Conservation (phyloP, 176 grass and related monocot species). For the Echinochloa phyllopogon region DNA sequence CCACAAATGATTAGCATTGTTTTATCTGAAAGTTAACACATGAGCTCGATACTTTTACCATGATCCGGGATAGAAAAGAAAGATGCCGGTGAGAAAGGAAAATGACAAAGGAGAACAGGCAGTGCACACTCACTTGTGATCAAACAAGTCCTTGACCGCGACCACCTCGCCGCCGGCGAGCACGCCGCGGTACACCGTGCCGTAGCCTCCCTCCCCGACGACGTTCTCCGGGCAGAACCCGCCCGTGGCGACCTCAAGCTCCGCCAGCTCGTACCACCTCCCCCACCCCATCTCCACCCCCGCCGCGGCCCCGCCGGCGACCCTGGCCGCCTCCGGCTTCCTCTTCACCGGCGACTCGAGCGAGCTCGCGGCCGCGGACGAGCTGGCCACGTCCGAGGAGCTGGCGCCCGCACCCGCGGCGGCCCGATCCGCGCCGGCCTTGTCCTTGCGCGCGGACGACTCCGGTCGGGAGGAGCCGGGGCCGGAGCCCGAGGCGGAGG, state of each 20-base stretch:
- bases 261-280: constrained; percentile 85
- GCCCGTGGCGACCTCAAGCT: constrained; percentile 76
- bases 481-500: constrained; percentile 10
- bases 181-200: constrained; percentile 90
- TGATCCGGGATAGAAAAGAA: background rate
- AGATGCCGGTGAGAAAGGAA: constrained; percentile 10
- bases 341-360: constrained; percentile 42
- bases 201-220: constrained; percentile 86
- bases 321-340: constrained; percentile 27
- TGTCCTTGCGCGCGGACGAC: constrained; percentile 55
- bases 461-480: constrained; percentile 52
- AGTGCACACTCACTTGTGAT: constrained; percentile 81
- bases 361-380: constrained; percentile 50
- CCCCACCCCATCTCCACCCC: constrained; percentile 83
- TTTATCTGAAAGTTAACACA: background rate
- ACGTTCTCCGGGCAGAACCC: constrained; percentile 63
- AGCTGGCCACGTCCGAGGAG: constrained; percentile 48
- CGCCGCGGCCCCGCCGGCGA: background rate
- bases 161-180: constrained; percentile 73
- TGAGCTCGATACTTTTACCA: background rate
- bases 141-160: constrained; percentile 88
- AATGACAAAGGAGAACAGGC: background rate
- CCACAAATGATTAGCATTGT: background rate
- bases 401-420: background rate
- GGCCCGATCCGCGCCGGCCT: constrained; percentile 24